Conservation (phyloP, 352 stramenopile genomes). For the Pythium brassicae region DNA sequence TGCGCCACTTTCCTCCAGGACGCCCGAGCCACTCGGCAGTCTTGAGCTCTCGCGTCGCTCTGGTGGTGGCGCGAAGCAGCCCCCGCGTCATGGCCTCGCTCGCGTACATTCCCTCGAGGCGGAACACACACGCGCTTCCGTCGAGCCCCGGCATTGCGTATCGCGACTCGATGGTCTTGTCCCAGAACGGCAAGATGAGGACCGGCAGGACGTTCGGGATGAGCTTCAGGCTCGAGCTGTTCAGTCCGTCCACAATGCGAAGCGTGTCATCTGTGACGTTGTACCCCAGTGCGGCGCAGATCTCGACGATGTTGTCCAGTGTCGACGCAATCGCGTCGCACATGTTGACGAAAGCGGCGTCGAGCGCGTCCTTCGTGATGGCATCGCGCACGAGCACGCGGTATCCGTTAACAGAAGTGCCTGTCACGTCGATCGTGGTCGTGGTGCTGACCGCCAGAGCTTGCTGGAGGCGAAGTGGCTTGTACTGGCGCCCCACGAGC, state of each 20-base stretch:
- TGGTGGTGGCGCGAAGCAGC: constrained; percentile 12
- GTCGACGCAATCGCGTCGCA: constrained; percentile 21
- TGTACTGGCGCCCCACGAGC: constrained; percentile 13
- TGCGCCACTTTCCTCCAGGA: constrained; percentile 15
- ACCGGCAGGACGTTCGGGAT: constrained; percentile 23
- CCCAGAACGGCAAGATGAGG: constrained; percentile 22
- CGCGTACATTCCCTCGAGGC: constrained; percentile 17
- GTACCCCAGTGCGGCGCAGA: constrained; percentile 21
- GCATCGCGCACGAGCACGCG: constrained; percentile 11
- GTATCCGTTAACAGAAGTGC: constrained; percentile 9
- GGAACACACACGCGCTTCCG: constrained; percentile 26
- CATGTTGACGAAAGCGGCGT: constrained; percentile 4
- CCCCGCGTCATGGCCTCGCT: constrained; percentile 3
- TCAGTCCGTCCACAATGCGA: constrained; percentile 20
- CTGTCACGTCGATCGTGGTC: constrained; percentile 10
- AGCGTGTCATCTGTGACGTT: constrained; percentile 22
- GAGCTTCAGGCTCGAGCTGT: constrained; percentile 5
- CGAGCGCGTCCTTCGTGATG: not conserved
- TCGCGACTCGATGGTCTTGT: constrained; percentile 12
- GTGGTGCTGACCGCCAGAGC: constrained; percentile 3
- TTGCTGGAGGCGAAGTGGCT: constrained; percentile 10
- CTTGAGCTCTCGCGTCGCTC: constrained; percentile 11
- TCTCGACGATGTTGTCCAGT: constrained; percentile 23
- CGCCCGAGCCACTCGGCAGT: constrained; percentile 10
- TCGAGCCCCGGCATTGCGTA: constrained; percentile 21